Conservation (phyloP, 768 basidiomycete genomes). For the Auriculariales sp. region DNA sequence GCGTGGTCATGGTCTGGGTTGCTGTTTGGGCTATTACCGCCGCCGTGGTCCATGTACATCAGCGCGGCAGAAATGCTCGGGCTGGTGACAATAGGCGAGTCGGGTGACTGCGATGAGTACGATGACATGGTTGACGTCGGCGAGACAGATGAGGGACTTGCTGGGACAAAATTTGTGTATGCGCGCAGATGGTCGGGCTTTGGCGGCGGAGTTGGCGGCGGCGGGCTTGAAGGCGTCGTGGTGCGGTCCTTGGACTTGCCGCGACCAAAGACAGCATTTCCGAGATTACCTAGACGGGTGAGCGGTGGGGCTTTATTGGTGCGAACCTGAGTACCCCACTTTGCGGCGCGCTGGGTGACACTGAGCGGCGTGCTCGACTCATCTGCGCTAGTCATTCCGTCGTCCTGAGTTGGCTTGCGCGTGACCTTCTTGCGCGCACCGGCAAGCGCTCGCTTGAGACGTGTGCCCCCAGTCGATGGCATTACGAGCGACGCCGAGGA, state of each 20-base stretch:
- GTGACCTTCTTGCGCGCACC: background rate
- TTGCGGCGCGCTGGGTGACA: background rate
- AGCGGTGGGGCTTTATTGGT: background rate
- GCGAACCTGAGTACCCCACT: background rate
- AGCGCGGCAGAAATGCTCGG: conserved; percentile 45
- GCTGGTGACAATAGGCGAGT: conserved; percentile 27
- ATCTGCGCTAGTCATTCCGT: background rate
- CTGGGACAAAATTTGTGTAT: too few relatives aligned
- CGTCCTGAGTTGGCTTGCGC: background rate
- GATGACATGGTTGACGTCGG: too few relatives aligned
- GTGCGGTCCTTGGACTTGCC: background rate
- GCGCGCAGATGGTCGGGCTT: background rate
- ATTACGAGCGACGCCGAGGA: background rate
- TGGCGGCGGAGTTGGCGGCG: background rate
- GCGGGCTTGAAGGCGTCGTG: background rate
- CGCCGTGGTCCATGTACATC: conserved; percentile 24
- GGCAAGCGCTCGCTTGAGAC: background rate
- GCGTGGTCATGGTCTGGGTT: too few relatives aligned
- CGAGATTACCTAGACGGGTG: background rate
- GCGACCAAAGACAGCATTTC: background rate
- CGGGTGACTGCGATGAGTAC: too few relatives aligned
- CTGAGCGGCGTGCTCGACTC: background rate
- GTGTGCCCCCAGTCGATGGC: too few relatives aligned
- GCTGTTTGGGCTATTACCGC: background rate
- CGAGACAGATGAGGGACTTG: too few relatives aligned